Base-by-base conservation (phyloP, 1,139 yeast species). In the Suhomyces guaymorum region DNA sequence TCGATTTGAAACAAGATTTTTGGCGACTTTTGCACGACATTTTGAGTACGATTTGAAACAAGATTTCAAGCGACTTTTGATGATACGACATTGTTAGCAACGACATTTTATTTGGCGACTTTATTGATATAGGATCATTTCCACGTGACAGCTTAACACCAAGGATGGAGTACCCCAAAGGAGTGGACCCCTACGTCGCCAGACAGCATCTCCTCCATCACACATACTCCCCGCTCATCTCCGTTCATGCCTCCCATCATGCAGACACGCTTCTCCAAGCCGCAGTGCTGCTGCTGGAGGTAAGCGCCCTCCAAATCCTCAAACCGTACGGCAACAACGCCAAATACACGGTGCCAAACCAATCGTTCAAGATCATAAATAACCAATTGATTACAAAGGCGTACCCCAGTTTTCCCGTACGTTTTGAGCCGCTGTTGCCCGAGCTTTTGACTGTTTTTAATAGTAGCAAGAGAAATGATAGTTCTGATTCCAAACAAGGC, bases 141-240 rank as follows among this genome's bases (percentile, higher is more conserved):
- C 19, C 8, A 5, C 19, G 19, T 8, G n/a, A n/a, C 17, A 11
- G 5, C 10, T 17, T 20, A 13, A 12, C 16, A 30, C 10, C 20
- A 15, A 7, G 11, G 8, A 54, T 59, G 60, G 60, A 57, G 26
- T 63, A 57, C 39, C 70, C 70, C n/a, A 41, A 45, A 33, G 74
- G 73, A 26, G 54, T 63, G 33, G 74, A 68, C 46, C 73, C 75
- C 22, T 65, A 63, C 41, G 53, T 55, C 8, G 57, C 71, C 12
- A 59, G 75, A 39, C 76, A 70, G 52, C 66, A 66, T 42, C 52
- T 70, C 24, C 61, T 70, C 36, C 73, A 68, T 42, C 75, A 71
- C 42, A 69, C 81, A 9, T 74, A 73, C 42, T 72, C 81, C 17
- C 90, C 90, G 11, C 61, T 72, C 28, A 64, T 82, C 12, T 69